phyloP scores from a whole-genome alignment of 2,329 filamentous ascomycete species.

The Penicillium sp. region DNA sequence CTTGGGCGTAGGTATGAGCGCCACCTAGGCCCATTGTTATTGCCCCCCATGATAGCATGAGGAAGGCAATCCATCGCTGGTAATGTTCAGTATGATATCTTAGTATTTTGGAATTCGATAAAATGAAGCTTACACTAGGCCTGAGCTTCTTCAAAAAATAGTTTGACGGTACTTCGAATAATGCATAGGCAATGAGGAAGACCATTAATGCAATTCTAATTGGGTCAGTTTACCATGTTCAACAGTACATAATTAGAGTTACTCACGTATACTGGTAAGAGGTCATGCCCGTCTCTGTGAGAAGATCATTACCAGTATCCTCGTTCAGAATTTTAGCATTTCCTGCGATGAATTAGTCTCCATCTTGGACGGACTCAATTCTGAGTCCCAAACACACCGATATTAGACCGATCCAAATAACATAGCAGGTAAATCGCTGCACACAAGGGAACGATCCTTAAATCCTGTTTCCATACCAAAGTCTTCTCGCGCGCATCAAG shows the following conservation, averaged over 20 bases:
- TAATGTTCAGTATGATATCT: neutral
- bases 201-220: slow-evolving; percentile 48
- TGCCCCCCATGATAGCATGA: slow-evolving; percentile 53
- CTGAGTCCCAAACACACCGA: slow-evolving; percentile 45
- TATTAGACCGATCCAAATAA: slow-evolving; percentile 69
- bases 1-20: slow-evolving; percentile 42
- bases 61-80: slow-evolving; percentile 39
- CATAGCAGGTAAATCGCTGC: slow-evolving; percentile 66
- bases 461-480: slow-evolving; percentile 61
- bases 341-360: slow-evolving; percentile 27
- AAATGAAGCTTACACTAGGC: slow-evolving; percentile 38
- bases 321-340: slow-evolving; percentile 68
- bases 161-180: slow-evolving; percentile 54
- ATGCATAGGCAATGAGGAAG: slow-evolving; percentile 50
- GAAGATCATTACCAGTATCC: slow-evolving; percentile 61
- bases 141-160: slow-evolving; percentile 51
- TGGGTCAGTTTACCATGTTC: slow-evolving; percentile 5
- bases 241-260: neutral
- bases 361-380: neutral
- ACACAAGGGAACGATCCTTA: slow-evolving; percentile 64
- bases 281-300: slow-evolving; percentile 63
- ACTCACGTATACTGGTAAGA: slow-evolving; percentile 59
- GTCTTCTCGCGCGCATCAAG: slow-evolving; percentile 25
- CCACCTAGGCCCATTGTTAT: slow-evolving; percentile 52
- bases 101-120: too few relatives aligned